A percentile compares a stretch with the other conserved stretches of the same genome.
phyloP scores from a whole-genome alignment of 2,329 filamentous ascomycete species.

The Metarhizium robertsii region DNA sequence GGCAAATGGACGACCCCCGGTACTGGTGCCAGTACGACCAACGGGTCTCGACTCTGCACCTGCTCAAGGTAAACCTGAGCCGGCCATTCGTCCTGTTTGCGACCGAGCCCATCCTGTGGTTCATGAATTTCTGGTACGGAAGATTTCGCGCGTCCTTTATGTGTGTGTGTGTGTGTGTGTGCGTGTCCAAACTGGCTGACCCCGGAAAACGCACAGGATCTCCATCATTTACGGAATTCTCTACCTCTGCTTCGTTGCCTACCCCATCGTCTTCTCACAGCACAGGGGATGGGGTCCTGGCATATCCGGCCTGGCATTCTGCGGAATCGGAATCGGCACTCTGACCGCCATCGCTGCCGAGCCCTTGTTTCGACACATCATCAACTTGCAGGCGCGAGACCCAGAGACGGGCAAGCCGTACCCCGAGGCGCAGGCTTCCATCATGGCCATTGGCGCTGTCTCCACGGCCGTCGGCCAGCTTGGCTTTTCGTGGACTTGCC shows the following conservation, averaged over 20 bases:
- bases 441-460: slow-evolving; percentile 70
- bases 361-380: slow-evolving; percentile 65
- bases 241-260: slow-evolving; percentile 84
- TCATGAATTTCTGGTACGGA: slow-evolving; percentile 55
- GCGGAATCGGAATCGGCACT: slow-evolving; percentile 58
- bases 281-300: slow-evolving; percentile 69
- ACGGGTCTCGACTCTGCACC: slow-evolving; percentile 49
- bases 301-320: slow-evolving; percentile 66
- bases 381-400: slow-evolving; percentile 67
- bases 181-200: neutral
- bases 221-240: slow-evolving; percentile 80
- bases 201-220: slow-evolving; percentile 39
- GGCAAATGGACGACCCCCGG: slow-evolving; percentile 59
- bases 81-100: slow-evolving; percentile 69
- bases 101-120: slow-evolving; percentile 73
- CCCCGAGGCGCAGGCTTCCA: slow-evolving; percentile 72
- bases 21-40: slow-evolving; percentile 79
- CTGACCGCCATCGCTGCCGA: slow-evolving; percentile 53
- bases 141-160: too few relatives aligned
- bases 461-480: slow-evolving; percentile 71
- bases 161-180: neutral
- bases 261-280: slow-evolving; percentile 72
- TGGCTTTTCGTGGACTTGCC: slow-evolving; percentile 81
- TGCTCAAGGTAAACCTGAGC: slow-evolving; percentile 67
- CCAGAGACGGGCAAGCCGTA: slow-evolving; percentile 62